Conservation (phyloP, 73 alveolate species). For the Paramecium primaurelia region DNA sequence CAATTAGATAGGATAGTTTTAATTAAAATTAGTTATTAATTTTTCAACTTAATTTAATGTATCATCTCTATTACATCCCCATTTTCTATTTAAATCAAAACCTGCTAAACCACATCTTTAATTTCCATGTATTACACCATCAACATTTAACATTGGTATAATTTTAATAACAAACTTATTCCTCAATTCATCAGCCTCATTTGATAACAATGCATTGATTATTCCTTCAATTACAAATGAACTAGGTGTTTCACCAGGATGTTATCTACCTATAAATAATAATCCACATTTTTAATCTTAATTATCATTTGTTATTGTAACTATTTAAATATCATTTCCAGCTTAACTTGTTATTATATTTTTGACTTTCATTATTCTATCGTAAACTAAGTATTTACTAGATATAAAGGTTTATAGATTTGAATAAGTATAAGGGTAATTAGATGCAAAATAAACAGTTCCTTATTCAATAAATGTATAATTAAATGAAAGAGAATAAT, state of each 20-base stretch:
- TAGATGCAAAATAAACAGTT: slow-evolving; percentile 77
- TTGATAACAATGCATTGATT: slow-evolving; percentile 11
- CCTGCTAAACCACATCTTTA: slow-evolving; percentile 68
- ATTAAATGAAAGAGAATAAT: slow-evolving; percentile 70
- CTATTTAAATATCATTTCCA: slow-evolving; percentile 3
- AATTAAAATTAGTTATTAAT: slow-evolving; percentile 8
- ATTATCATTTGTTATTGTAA: slow-evolving; percentile 50
- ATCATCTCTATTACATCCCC: slow-evolving; percentile 51
- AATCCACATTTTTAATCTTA: slow-evolving; percentile 27
- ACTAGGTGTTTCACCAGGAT: slow-evolving; percentile 61
- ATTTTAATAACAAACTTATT: slow-evolving; percentile 74
- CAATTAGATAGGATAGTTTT: slow-evolving; percentile 45
- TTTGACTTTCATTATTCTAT: slow-evolving; percentile 38
- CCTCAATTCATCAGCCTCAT: slow-evolving; percentile 64
- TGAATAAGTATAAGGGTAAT: slow-evolving; percentile 80
- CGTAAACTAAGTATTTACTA: background rate
- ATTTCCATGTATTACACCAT: slow-evolving; percentile 83
- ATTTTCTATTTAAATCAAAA: slow-evolving; percentile 75
- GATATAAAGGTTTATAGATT: background rate
- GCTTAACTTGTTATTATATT: background rate
- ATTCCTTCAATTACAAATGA: slow-evolving; percentile 50
- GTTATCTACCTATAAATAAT: slow-evolving; percentile 30
- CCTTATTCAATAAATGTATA: slow-evolving; percentile 63
- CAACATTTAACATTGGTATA: slow-evolving; percentile 80
- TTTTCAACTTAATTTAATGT: background rate